Percentiles rank a stretch among this genome's conserved stretches.
phyloP scores from a whole-genome alignment of 306 rosid genomes.

The Alnus rubra region DNA sequence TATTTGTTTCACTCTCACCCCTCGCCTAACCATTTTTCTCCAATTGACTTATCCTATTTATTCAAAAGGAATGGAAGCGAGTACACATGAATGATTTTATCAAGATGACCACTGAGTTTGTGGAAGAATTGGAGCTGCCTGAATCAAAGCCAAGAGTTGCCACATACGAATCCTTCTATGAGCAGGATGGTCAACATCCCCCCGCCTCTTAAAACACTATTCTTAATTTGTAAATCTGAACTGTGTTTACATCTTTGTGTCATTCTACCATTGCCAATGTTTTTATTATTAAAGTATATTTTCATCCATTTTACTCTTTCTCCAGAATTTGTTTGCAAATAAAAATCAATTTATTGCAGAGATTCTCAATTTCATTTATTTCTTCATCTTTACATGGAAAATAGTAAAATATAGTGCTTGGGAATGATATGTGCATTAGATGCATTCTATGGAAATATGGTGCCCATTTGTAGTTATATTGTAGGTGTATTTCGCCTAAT shows the following conservation, averaged over 20 bases:
- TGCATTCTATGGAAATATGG: not conserved
- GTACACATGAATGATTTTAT: constrained; percentile 62
- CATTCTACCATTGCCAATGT: not conserved
- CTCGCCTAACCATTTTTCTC: constrained; percentile 1
- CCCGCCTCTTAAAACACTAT: constrained; percentile 33
- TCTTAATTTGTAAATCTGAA: constrained; percentile 20
- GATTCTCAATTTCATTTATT: not conserved
- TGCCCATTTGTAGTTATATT: no score
- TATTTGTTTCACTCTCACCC: not conserved
- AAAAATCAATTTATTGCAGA: not conserved
- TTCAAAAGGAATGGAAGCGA: constrained; percentile 71
- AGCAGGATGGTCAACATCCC: constrained; percentile 43
- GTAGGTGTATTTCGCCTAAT: no score
- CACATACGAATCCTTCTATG: constrained; percentile 63
- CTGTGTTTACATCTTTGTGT: not conserved
- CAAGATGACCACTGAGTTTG: constrained; percentile 63
- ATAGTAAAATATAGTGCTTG: not conserved
- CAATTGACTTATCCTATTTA: constrained; percentile 18
- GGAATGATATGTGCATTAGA: not conserved
- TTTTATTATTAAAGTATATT: not conserved
- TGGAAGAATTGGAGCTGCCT: constrained; percentile 63
- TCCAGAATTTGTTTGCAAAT: not conserved
- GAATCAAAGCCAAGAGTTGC: constrained; percentile 76
- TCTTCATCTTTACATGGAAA: not conserved
- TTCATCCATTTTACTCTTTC: not conserved